A percentile compares a stretch with the other conserved stretches of the same genome.
phyloP scores from a whole-genome alignment of 108 stramenopile species.

The Nannochloropsis granulata region DNA sequence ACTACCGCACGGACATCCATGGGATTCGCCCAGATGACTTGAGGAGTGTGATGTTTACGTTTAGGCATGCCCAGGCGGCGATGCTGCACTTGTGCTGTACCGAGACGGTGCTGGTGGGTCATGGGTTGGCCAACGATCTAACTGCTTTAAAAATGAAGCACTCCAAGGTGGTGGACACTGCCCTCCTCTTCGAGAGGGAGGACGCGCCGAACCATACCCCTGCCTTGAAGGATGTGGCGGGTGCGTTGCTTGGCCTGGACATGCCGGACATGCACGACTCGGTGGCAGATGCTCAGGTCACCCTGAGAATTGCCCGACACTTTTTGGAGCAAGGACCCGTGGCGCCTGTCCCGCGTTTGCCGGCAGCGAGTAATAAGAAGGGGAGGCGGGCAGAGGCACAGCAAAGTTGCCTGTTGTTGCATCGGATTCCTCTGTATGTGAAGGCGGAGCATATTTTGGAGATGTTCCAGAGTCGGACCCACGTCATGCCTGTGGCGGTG shows the following conservation, averaged over 20 bases:
- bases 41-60: constrained; percentile 63
- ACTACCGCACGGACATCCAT: constrained; percentile 74
- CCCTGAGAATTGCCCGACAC: not conserved
- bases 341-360: not conserved
- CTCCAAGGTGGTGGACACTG: constrained; percentile 60
- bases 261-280: constrained; percentile 15
- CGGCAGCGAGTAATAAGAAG: not conserved
- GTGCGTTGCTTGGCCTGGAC: not conserved
- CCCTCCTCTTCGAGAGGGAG: constrained; percentile 46
- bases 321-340: not conserved
- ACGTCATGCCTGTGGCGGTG: not conserved
- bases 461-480: constrained; percentile 6
- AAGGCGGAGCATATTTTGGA: not conserved
- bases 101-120: constrained; percentile 72
- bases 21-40: constrained; percentile 64
- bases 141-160: constrained; percentile 66
- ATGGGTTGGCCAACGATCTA: constrained; percentile 82
- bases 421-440: constrained; percentile 1
- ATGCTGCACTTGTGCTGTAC: constrained; percentile 73
- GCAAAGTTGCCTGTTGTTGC: constrained; percentile 1
- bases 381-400: not conserved
- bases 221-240: constrained; percentile 11
- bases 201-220: not conserved
- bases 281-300: constrained; percentile 13
- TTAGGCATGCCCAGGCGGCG: constrained; percentile 79